phyloP scores from a whole-genome alignment of 768 basidiomycete species.

The Boletus subcaerulescens region DNA sequence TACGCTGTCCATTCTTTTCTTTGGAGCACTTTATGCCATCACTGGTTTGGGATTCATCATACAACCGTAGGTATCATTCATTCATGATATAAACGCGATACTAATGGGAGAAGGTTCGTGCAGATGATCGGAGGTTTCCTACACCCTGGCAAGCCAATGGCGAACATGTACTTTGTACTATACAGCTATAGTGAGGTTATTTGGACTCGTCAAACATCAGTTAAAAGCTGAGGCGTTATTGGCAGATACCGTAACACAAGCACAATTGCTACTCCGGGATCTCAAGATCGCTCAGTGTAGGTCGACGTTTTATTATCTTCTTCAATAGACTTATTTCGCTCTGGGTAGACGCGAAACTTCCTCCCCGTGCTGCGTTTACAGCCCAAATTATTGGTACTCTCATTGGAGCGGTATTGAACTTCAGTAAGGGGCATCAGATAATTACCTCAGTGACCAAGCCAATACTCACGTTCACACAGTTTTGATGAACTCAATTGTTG shows the following conservation, averaged over 20 bases:
- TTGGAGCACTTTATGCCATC: conserved; percentile 53
- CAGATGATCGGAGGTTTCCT: conserved; percentile 39
- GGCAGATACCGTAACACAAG: conserved; percentile 52
- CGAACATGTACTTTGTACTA: conserved; percentile 43
- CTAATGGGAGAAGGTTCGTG: conserved; percentile 23
- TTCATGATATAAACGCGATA: background rate
- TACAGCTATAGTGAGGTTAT: conserved; percentile 44
- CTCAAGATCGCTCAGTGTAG: conserved; percentile 42
- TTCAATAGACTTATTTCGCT: conserved; percentile 36
- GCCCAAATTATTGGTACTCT: conserved; percentile 47
- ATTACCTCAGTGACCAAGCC: conserved; percentile 43
- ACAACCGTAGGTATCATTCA: conserved; percentile 22
- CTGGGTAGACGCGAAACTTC: conserved; percentile 52
- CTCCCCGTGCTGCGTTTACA: conserved; percentile 62
- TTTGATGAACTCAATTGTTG: conserved; percentile 58
- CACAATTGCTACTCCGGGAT: conserved; percentile 51
- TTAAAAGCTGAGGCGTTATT: conserved; percentile 24
- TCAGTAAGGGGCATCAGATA: conserved; percentile 48
- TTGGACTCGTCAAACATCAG: conserved; percentile 35
- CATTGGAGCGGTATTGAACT: conserved; percentile 35
- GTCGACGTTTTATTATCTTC: background rate
- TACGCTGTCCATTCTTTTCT: conserved; percentile 50
- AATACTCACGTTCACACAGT: conserved; percentile 30
- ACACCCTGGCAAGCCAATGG: conserved; percentile 39
- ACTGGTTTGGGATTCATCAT: conserved; percentile 33